Percentiles rank a stretch among this genome's conserved stretches.
Evolutionary conservation across 2,329 filamentous ascomycete genomes (phyloP).

Genomic region (Aureobasidium sp.): DNA sequence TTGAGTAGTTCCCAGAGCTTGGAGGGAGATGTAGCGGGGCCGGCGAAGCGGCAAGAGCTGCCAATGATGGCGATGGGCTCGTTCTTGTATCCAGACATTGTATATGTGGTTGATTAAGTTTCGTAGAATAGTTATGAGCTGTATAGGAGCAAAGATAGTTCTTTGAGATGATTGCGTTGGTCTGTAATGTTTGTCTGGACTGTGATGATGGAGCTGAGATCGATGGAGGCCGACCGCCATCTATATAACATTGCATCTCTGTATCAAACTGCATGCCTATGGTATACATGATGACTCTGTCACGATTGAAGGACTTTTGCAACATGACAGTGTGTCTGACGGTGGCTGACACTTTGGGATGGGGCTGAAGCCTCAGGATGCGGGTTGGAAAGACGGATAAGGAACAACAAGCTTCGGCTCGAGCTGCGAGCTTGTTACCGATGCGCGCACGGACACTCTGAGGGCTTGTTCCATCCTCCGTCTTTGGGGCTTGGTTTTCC

Average conservation of each 20-base stretch:
- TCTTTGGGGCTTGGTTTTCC: not conserved
- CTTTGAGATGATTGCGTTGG: not conserved
- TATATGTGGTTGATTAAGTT: not conserved
- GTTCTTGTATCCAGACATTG: conserved; percentile 8
- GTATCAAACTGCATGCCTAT: not conserved
- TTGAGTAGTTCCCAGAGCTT: conserved; percentile 17
- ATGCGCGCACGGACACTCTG: not conserved
- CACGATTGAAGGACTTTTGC: not conserved
- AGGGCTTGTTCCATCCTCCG: not conserved
- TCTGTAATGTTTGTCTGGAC: not conserved
- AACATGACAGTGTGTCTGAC: not conserved
- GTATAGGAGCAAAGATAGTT: not conserved
- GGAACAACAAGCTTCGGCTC: not conserved
- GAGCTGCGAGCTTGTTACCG: not conserved
- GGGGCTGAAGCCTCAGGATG: not conserved
- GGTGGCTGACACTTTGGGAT: not conserved
- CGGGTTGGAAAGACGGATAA: not conserved
- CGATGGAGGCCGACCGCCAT: not conserved
- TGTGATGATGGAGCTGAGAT: not conserved
- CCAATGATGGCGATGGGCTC: conserved; percentile 41
- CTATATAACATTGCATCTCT: not conserved
- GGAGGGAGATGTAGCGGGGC: conserved; percentile 25
- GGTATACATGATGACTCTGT: not conserved
- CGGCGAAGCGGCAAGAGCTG: conserved; percentile 39
- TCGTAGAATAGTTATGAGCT: not conserved